These are phyloP conservation scores for Pichia nakasei DNA, from an alignment of 805 yeast genomes.

Conservation along the genomic window DNA sequence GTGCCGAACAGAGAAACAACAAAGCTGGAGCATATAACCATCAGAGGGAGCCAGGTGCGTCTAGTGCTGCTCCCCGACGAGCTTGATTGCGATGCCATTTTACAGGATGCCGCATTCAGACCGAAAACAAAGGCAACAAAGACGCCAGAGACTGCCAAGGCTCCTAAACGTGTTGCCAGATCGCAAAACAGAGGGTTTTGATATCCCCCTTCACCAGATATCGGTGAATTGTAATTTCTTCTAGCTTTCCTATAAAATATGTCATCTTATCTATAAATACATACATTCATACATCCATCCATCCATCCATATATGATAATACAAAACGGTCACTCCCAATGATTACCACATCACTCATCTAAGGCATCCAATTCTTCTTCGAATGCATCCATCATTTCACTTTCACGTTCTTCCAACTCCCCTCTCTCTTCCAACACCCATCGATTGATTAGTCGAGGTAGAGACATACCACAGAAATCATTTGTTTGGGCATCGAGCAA, in stretches of 20 bases:
- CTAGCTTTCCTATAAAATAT: background rate
- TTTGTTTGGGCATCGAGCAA: constrained; percentile 36
- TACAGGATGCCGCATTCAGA: constrained; percentile 41
- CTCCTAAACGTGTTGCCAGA: constrained; percentile 17
- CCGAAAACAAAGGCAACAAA: constrained; percentile 28
- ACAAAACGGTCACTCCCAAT: too few species aligned
- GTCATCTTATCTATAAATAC: too few species aligned
- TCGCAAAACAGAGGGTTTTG: constrained; percentile 11
- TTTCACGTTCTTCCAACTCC: constrained; percentile 30
- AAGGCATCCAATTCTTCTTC: constrained; percentile 22
- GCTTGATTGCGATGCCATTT: constrained; percentile 57
- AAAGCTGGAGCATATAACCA: constrained; percentile 65
- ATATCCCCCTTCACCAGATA: too few species aligned
- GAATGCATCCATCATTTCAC: constrained; percentile 27
- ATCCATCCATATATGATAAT: too few species aligned
- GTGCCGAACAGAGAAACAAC: constrained; percentile 62
- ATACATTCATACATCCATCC: too few species aligned
- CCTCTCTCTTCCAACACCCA: constrained; percentile 35
- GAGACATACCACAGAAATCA: constrained; percentile 62
- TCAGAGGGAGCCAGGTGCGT: constrained; percentile 85
- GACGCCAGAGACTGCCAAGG: constrained; percentile 2
- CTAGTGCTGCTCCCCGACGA: constrained; percentile 81
- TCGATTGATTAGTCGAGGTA: constrained; percentile 52
- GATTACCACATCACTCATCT: constrained; percentile 9
- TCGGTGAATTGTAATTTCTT: too few species aligned